Evolutionary conservation across 2,329 filamentous ascomycete species (phyloP), one percentile per base, ranked within the genome.

Genomic region (Nemania sp.): DNA sequence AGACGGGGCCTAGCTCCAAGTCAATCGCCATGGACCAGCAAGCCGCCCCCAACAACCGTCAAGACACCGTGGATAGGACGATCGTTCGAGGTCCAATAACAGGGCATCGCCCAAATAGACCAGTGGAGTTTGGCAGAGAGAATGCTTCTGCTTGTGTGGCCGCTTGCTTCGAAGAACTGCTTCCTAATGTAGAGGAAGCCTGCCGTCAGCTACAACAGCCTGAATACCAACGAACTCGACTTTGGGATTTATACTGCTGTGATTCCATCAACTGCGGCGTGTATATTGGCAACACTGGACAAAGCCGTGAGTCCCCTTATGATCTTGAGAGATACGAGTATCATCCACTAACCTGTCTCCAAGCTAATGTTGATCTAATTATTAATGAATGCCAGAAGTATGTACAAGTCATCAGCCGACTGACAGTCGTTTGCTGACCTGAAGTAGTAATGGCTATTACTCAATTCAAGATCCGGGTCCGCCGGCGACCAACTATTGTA

Each of bases 371-470:
- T 54, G 79, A 83, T 65, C 74, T 75, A 68, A 74, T 84, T 59
- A 82, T 84, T 72, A 81, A 79, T 66, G 71, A 74, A 56, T 85
- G 82, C 58, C 75, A 80, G 67, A 79, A 78, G 83, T 84, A 73
- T 72, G 77, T 65, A 3, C 42, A 39, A 34, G 15, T 6, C 3
- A 34, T 20, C 42, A 10, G n/a, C 11, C 18, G 29, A 21, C 17
- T 46, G 35, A 9, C 17, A 60, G 21, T 37, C 17, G 17, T 32
- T 54, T 25, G 37, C 56, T 72, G n/a, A 70, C 53, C 17, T 50
- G 17, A 13, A 12, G 45, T 59, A 73, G 71, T 55, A 59, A 65
- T 53, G 71, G 69, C 3, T 65, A 67, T 46, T 69, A 65, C 57
- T 59, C 64, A 32, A 70, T 73, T 43, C 58, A 62, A 54, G 71